These are phyloP conservation scores for Bondarzewia mesenterica DNA, from an alignment of 1,284 basidiomycete species.

Conservation along the genomic window DNA sequence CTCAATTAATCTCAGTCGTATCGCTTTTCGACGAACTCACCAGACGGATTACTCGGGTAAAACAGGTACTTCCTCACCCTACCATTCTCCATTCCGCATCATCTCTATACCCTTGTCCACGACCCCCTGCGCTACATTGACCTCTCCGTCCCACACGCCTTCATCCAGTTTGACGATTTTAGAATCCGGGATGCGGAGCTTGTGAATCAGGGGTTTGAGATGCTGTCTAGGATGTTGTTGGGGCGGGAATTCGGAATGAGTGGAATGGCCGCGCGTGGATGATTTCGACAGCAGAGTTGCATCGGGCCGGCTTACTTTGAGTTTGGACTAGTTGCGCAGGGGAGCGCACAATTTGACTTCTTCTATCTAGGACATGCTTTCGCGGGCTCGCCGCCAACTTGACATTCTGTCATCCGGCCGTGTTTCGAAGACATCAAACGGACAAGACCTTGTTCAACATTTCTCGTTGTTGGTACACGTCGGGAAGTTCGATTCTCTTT, in stretches of 20 bases:
- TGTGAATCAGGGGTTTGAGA: conserved; percentile 20
- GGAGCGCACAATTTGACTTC: no score
- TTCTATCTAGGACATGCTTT: no score
- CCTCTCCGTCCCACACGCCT: conserved; percentile 26
- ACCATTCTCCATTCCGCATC: conserved; percentile 20
- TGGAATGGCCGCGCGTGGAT: neutral
- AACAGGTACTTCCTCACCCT: conserved; percentile 20
- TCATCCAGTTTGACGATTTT: conserved; percentile 35
- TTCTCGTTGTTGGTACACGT: no score
- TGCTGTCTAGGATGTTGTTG: neutral
- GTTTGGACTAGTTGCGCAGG: no score
- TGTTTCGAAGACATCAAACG: no score
- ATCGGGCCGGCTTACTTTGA: no score
- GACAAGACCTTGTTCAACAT: no score
- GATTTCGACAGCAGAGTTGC: no score
- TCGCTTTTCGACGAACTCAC: neutral
- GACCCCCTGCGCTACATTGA: conserved; percentile 27
- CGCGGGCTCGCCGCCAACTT: no score
- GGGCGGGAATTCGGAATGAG: neutral
- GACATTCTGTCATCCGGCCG: no score
- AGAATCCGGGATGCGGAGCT: conserved; percentile 36
- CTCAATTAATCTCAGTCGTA: conserved; percentile 1
- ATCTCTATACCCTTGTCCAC: conserved; percentile 18
- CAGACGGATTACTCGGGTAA: no score
- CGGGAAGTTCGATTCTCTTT: no score